Conservation (phyloP, 2,329 filamentous ascomycete genomes). For the Fusarium ramigenum region DNA sequence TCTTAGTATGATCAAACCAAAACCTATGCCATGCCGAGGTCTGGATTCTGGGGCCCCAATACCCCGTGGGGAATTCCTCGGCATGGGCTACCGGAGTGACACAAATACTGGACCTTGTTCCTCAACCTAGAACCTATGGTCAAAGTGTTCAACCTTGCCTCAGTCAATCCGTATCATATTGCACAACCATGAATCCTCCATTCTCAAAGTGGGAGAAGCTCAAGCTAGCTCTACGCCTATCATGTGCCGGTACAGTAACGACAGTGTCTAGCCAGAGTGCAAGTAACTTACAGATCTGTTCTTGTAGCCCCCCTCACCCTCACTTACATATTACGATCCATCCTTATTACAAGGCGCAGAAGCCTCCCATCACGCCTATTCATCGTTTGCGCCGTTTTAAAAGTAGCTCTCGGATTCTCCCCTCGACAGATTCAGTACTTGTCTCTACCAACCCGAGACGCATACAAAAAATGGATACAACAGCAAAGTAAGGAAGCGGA, state of each 20-base stretch:
- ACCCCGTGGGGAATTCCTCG: neutral
- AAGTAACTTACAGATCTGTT: neutral
- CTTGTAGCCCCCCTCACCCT: neutral
- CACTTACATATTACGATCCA: neutral
- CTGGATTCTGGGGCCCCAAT: neutral
- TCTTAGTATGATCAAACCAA: neutral
- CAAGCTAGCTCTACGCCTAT: neutral
- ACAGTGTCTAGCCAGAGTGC: no score
- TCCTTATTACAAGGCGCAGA: neutral
- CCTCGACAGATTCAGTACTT: neutral
- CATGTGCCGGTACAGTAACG: neutral
- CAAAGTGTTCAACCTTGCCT: neutral
- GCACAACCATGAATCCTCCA: neutral
- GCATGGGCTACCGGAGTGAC: neutral
- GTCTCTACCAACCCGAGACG: neutral
- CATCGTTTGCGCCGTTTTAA: neutral
- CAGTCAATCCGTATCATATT: no score
- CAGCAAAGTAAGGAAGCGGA: neutral
- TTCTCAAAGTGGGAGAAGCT: neutral
- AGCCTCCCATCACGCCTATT: neutral
- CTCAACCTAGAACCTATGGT: no score
- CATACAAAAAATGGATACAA: neutral
- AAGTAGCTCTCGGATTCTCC: neutral
- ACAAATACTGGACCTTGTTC: neutral
- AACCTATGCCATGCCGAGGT: neutral